A percentile compares a stretch with the other conserved stretches of the same genome.
Conservation (phyloP, 2,329 filamentous ascomycete species). For the Eutypella sp. region DNA sequence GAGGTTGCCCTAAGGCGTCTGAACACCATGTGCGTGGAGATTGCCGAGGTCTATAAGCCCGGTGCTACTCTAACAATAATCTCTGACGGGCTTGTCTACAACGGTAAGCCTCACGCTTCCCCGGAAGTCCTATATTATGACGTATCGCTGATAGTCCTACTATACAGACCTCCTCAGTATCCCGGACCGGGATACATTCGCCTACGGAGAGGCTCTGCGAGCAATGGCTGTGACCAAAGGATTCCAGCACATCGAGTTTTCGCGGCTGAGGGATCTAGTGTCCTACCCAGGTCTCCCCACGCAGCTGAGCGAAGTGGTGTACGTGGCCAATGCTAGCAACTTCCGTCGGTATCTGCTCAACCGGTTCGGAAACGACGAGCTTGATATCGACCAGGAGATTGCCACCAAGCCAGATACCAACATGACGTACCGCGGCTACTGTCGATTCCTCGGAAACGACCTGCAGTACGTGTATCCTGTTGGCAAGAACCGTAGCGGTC, state of each 20-base stretch:
- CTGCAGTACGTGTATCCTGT: conserved; percentile 36
- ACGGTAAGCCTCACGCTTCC: conserved; percentile 29
- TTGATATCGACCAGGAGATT: conserved; percentile 38
- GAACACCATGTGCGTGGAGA: conserved; percentile 40
- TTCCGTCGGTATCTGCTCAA: conserved; percentile 41
- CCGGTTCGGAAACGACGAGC: conserved; percentile 34
- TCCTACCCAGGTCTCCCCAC: conserved; percentile 28
- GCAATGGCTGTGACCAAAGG: conserved; percentile 32
- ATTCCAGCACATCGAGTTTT: conserved; percentile 39
- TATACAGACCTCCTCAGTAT: conserved; percentile 44
- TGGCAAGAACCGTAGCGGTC: conserved; percentile 29
- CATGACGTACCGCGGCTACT: conserved; percentile 47
- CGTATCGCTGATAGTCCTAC: background rate
- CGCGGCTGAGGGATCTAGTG: conserved; percentile 41
- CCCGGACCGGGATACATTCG: conserved; percentile 42
- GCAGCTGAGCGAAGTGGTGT: conserved; percentile 39
- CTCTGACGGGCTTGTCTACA: conserved; percentile 50
- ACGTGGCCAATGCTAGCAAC: conserved; percentile 42
- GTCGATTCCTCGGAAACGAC: conserved; percentile 45
- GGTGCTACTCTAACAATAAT: conserved; percentile 44
- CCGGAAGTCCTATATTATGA: background rate
- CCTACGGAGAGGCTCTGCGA: conserved; percentile 41
- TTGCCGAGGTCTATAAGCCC: conserved; percentile 38
- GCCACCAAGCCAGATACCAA: conserved; percentile 38
- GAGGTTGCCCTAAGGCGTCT: conserved; percentile 44